A percentile compares a stretch with the other conserved stretches of the same genome.
These are phyloP conservation scores for Calonectria leucothoes DNA, from an alignment of 2,329 filamentous ascomycete genomes.

Conservation along the genomic window DNA sequence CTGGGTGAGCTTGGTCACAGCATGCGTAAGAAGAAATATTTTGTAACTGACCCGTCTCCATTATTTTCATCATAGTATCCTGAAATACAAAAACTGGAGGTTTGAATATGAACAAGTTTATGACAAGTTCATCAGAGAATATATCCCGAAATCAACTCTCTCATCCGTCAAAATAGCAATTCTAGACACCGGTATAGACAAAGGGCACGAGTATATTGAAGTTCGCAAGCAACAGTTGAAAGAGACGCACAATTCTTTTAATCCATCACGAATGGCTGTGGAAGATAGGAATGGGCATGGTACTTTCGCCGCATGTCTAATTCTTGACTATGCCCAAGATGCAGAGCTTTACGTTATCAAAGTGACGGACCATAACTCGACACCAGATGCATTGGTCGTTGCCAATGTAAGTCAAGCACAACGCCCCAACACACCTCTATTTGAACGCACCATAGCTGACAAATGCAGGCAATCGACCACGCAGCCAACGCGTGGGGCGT, in stretches of 20 bases:
- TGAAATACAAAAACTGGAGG: background rate
- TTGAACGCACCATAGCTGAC: background rate
- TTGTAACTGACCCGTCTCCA: background rate
- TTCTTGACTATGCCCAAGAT: constrained; percentile 7
- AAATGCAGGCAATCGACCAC: constrained; percentile 26
- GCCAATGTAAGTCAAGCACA: background rate
- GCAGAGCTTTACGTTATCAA: background rate
- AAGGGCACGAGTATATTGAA: background rate
- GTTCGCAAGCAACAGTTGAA: background rate
- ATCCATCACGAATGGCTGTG: background rate
- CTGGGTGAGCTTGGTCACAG: background rate
- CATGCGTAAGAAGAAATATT: too few species aligned
- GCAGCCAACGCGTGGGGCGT: constrained; percentile 23
- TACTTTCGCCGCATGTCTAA: constrained; percentile 4
- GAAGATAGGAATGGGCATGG: background rate
- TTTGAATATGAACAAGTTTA: background rate
- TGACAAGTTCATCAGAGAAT: background rate
- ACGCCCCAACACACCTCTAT: background rate
- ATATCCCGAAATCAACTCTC: background rate
- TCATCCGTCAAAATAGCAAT: constrained; percentile 1
- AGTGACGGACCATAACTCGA: background rate
- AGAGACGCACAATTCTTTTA: background rate
- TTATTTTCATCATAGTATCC: background rate
- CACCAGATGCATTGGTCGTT: background rate
- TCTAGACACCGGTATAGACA: background rate